These are phyloP conservation scores for Fusarium sambucinum DNA, from an alignment of 2,329 filamentous ascomycete genomes.

Conservation along the genomic window DNA sequence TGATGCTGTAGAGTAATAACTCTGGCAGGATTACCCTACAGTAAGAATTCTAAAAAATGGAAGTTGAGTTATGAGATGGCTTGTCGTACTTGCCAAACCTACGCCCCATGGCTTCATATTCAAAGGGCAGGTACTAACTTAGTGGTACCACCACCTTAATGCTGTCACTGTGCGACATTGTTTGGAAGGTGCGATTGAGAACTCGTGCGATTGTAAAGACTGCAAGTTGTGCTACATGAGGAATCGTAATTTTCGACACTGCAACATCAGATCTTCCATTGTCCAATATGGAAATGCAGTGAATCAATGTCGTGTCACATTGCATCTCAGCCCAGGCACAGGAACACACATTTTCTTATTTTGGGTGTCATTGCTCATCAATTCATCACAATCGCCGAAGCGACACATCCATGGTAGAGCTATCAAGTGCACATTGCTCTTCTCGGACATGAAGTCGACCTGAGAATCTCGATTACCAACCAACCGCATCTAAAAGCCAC, in stretches of 20 bases:
- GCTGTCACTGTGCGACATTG: slow-evolving; percentile 10
- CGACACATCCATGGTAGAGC: slow-evolving; percentile 9
- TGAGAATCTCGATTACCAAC: slow-evolving; percentile 7
- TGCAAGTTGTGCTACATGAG: slow-evolving; percentile 22
- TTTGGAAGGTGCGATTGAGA: slow-evolving; percentile 16
- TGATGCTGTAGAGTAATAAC: background rate
- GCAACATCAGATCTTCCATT: slow-evolving; percentile 28
- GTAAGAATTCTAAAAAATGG: background rate
- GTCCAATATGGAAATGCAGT: slow-evolving; percentile 4
- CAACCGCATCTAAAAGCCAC: slow-evolving; percentile 37
- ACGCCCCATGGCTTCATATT: background rate
- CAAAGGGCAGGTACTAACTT: background rate
- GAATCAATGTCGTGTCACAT: slow-evolving; percentile 25
- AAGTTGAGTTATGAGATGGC: background rate
- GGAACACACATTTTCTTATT: slow-evolving; percentile 20
- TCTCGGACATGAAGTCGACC: slow-evolving; percentile 1
- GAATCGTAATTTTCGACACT: slow-evolving; percentile 23
- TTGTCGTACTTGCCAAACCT: slow-evolving; percentile 6
- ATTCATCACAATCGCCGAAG: slow-evolving; percentile 14
- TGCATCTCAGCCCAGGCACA: slow-evolving; percentile 36
- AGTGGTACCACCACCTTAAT: slow-evolving; percentile 8
- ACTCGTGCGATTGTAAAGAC: slow-evolving; percentile 1
- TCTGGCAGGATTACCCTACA: slow-evolving; percentile 29
- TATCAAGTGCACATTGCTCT: slow-evolving; percentile 11
- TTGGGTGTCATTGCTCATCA: slow-evolving; percentile 8